These are phyloP conservation scores for Otatea glauca DNA, from an alignment of 176 grass and related monocot genomes.

Conservation along the genomic window DNA sequence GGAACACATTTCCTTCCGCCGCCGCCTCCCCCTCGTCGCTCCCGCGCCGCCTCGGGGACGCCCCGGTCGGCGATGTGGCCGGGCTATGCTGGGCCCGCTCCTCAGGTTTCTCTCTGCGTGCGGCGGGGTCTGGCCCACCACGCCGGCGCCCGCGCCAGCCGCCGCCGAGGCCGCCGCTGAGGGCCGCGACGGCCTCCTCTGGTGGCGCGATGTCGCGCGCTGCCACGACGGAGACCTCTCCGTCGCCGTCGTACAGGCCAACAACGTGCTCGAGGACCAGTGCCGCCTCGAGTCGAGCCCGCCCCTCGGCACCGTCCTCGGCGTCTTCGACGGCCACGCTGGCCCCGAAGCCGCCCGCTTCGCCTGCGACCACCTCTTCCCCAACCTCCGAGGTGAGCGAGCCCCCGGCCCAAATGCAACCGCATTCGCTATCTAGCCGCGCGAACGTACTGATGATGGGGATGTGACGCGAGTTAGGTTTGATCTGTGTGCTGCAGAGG, in stretches of 20 bases:
- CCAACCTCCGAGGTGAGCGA: conserved; percentile 64
- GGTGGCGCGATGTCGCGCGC: conserved; percentile 71
- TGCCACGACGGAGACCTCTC: conserved; percentile 72
- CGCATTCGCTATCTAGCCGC: not conserved
- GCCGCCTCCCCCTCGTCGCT: conserved; percentile 28
- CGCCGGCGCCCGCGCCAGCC: not conserved
- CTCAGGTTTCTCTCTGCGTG: conserved; percentile 87
- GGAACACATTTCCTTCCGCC: not conserved
- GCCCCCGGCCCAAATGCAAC: not conserved
- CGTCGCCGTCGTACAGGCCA: conserved; percentile 84
- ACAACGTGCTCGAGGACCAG: conserved; percentile 93
- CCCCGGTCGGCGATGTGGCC: conserved; percentile 82
- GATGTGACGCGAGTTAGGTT: conserved; percentile 10
- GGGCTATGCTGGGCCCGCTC: conserved; percentile 72
- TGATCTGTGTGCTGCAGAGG: conserved; percentile 60
- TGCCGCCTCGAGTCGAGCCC: conserved; percentile 75
- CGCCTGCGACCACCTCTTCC: conserved; percentile 75
- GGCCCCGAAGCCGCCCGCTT: conserved; percentile 78
- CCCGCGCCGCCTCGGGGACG: conserved; percentile 43
- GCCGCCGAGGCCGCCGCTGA: conserved; percentile 9
- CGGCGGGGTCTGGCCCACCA: conserved; percentile 49
- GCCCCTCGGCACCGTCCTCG: conserved; percentile 75
- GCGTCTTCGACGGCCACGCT: conserved; percentile 83
- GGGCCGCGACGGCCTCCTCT: conserved; percentile 66
- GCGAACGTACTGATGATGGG: not conserved